Base-by-base conservation (phyloP, 352 stramenopile species). In the Phytophthora citrophthora region DNA sequence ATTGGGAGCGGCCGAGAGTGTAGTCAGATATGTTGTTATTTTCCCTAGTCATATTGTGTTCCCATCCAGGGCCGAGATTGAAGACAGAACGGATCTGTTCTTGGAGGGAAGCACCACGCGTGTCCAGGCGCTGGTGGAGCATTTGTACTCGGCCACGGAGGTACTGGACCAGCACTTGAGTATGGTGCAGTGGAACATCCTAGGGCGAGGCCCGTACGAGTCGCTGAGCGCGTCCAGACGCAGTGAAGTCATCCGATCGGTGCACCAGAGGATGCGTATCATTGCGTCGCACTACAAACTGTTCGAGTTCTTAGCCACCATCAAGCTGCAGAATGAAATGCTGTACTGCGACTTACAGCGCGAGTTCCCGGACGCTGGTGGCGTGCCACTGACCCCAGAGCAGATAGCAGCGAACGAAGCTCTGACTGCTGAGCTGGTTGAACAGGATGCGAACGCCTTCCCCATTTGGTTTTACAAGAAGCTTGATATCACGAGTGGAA, bases 121-220 rank as follows among this genome's bases (percentile, higher is more conserved):
- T 15, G 74, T 92, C 8, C 83, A 93, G 68, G 70, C 76, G 12
- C 46, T 93, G 11, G 84, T 94, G 61, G 86, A 94, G 65, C 79
- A 91, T 43, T 76, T 94, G 40, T 94, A 94, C 68, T 94, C 86
- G 36, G 86, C 86, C 15, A 94, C 84, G 2, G 84, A 93, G 45
- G 83, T 92, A 27, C 59, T 94, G 52, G 86, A 94, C 60, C 82
- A 93, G 64, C 84, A 93, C 46, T 83, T 86, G 73, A 91, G 83
- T 36, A 94, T 93, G 84, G 84, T 93, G 15, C 86, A 94, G 70
- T 94, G 86, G 86, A 94, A 94, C 38, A 93, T 94, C 47, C 54
- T 94, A 2, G 86, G 86, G 3, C 67, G 86, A 47, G 86, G 86
- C 3, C 84, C 84, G 5, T 94, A 94, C 67, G 84, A 90, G 63